Evolutionary conservation across 73 alveolate species (phyloP).

Genomic region (Paramecium biaurelia): DNA sequence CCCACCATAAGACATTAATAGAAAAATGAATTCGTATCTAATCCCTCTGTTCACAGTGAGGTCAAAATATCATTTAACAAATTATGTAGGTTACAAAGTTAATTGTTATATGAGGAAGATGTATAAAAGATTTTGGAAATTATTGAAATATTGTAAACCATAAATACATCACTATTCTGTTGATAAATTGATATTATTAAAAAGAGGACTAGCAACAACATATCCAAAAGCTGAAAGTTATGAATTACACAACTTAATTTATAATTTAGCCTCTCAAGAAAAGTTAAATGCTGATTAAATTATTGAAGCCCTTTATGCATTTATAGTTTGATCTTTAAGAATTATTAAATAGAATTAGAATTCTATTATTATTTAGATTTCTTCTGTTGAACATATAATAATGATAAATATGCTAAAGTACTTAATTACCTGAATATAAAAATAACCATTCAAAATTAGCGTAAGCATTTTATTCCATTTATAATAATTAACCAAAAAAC

Average conservation of each 20-base stretch:
- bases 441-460: conserved; percentile 18
- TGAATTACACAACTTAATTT: not conserved
- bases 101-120: not conserved
- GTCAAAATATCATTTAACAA: not conserved
- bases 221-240: conserved; percentile 18
- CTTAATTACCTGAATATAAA: not conserved
- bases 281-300: not conserved
- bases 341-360: no score
- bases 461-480: not conserved
- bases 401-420: not conserved
- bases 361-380: no score
- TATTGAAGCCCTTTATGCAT: conserved; percentile 30
- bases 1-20: not conserved
- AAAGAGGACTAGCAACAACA: conserved; percentile 36
- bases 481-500: not conserved
- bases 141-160: not conserved
- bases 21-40: conserved; percentile 4
- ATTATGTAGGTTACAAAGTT: not conserved
- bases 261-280: not conserved
- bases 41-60: not conserved
- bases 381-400: not conserved
- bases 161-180: conserved; percentile 4
- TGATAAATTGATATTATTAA: not conserved
- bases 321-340: no score
- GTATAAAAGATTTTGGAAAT: not conserved